These are phyloP conservation scores for Solanum hybrid DNA, from an alignment of 305 asterid genomes.

Conservation along the genomic window DNA sequence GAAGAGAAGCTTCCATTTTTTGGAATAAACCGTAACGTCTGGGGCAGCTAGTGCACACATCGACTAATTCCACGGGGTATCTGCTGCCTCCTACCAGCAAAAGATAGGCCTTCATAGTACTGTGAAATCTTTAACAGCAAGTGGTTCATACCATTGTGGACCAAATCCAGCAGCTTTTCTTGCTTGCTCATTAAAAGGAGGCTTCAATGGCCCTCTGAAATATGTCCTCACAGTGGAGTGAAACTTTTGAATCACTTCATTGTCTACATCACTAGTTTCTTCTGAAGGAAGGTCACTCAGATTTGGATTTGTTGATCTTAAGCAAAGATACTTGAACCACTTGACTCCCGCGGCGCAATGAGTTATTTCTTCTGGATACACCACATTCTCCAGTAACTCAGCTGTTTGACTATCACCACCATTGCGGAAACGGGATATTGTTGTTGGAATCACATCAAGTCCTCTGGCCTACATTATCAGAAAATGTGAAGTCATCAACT, in stretches of 20 bases:
- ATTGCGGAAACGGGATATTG: constrained; percentile 80
- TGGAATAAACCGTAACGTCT: neutral
- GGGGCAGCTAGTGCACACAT: neutral
- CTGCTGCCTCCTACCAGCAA: neutral
- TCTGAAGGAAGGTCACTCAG: constrained; percentile 2
- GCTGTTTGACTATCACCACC: constrained; percentile 86
- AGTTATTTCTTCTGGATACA: constrained; percentile 90
- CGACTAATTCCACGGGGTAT: neutral
- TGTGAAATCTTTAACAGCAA: constrained; percentile 45
- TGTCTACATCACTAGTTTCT: constrained; percentile 14
- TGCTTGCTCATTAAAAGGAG: constrained; percentile 84
- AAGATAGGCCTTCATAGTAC: constrained; percentile 3
- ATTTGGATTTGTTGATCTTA: constrained; percentile 29
- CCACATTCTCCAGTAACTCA: constrained; percentile 60
- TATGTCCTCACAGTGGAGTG: constrained; percentile 54
- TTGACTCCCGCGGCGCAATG: constrained; percentile 93
- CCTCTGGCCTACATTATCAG: constrained; percentile 68
- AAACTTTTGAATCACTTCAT: constrained; percentile 51
- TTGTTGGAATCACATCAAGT: constrained; percentile 88
- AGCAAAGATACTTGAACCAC: constrained; percentile 76
- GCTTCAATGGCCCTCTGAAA: constrained; percentile 89
- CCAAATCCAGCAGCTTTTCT: constrained; percentile 86
- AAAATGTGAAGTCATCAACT: neutral
- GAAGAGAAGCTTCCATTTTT: neutral
- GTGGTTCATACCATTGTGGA: constrained; percentile 90